phyloP scores from a whole-genome alignment of 1,284 basidiomycete species.

The Ustilago sp. region DNA sequence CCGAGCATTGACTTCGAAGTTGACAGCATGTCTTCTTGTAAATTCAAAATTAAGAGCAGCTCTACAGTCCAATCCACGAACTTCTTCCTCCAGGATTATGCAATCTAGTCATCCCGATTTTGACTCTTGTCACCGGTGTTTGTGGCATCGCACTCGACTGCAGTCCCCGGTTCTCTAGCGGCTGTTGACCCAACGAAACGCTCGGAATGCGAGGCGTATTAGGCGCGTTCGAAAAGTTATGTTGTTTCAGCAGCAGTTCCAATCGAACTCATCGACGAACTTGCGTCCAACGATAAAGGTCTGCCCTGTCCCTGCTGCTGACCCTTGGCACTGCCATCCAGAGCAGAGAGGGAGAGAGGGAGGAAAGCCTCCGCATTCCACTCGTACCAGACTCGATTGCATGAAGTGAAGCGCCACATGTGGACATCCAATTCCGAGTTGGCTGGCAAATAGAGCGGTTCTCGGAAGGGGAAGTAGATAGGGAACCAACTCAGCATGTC shows the following conservation, averaged over 20 bases:
- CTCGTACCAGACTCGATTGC: constrained; percentile 95
- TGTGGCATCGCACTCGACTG: constrained; percentile 24
- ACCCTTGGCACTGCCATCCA: constrained; percentile 9
- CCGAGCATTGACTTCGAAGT: background rate
- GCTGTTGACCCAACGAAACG: constrained; percentile 18
- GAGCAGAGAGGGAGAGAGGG: constrained; percentile 70
- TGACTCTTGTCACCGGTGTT: constrained; percentile 72
- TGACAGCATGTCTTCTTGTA: background rate
- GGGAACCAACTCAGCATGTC: constrained; percentile 99
- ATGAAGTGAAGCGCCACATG: constrained; percentile 86
- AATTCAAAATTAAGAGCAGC: background rate
- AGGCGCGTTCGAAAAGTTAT: constrained; percentile 61
- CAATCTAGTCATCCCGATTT: constrained; percentile 90
- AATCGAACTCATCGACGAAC: constrained; percentile 30
- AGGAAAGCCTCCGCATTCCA: constrained; percentile 95
- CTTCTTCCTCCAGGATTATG: constrained; percentile 90
- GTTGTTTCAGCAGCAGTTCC: constrained; percentile 22
- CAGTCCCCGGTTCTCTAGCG: constrained; percentile 2
- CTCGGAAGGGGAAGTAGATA: constrained; percentile 86
- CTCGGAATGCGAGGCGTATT: constrained; percentile 62
- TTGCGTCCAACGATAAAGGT: constrained; percentile 37
- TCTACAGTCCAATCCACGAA: constrained; percentile 80
- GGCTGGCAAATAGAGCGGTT: constrained; percentile 91
- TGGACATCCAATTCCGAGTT: constrained; percentile 91
- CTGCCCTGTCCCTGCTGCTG: constrained; percentile 9